Evolutionary conservation across 2,329 filamentous ascomycete species (phyloP), one percentile per base, ranked within the genome.

Genomic region (Microcyclosporella mali): DNA sequence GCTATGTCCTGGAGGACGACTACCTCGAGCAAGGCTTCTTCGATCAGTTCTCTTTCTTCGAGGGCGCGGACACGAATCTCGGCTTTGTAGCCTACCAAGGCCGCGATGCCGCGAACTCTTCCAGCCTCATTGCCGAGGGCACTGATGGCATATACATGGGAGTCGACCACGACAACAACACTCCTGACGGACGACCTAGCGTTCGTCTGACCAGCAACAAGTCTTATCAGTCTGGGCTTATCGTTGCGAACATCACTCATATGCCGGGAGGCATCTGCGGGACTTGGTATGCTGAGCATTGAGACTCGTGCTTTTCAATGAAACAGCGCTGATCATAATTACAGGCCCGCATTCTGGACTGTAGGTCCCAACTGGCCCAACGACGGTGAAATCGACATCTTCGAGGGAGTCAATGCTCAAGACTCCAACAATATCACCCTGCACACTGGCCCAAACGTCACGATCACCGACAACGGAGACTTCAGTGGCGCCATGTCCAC

Each of bases 181-280:
- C 55, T 0, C 71, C 75, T 2, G 40, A 38, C 29, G 85, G 86
- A 28, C 83, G 87, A 32, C 68, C 71, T 36, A 88, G 84, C 17
- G 79, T 88, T 25, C 81, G 87, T 14, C 66, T 94, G 10, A 77
- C 79, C 33, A 85, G 81, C 63, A 81, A 77, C 40, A 70, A 76
- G 37, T 63, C 70, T 3, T 88, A 80, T 61, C 77, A 72, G 21
- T 72, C 81, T 52, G 84, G 82, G 1, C 73, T 88, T 8, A 79
- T 88, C 53, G 79, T 88, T 37, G 71, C 83, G 16, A 84, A 88
- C 59, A 75, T 88, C 39, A 70, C 71, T 14, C 84, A 88, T 53
- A 88, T 88, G 82, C 83, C 85, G 2, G 73, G 72, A 15, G 79
- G 79, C 2, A 69, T 77, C 38, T 88, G 85, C 52, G 85, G 84